Base-by-base conservation (phyloP, 2,329 filamentous ascomycete genomes). In the Akanthomyces dipterigenus region DNA sequence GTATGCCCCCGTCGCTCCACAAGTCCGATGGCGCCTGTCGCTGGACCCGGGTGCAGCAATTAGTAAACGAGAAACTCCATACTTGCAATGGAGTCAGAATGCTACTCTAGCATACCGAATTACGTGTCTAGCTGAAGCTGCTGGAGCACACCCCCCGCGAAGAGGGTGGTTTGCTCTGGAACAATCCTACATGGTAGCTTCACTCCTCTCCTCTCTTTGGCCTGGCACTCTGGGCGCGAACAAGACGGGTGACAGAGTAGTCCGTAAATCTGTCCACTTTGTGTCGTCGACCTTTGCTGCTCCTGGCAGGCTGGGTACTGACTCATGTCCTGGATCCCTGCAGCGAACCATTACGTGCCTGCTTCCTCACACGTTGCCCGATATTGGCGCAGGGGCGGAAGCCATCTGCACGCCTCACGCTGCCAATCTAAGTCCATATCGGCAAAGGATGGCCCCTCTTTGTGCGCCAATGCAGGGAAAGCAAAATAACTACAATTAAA, bases 391-490 rank as follows among this genome's bases (percentile, higher is more conserved):
- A 58, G 45, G 55, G 28, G 45, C 16, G 34, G 22, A 50, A 42
- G 8, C 28, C 12, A 50, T 58, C 55, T 50, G 24, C 45, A 58
- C 31, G 55, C 55, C 45, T 58, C 55, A 22, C 31, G 18, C 22
- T 49, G 43, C 31, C 55, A 58, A 58, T 58, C 55, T 48, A 48
- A 8, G 18, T 38, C 34, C 34, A 40, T 42, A 58, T 58, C 55
- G 55, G 34, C 55, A 49, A 49, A 57, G 45, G 43, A 28, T 31
- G 31, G 0, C 38, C n/a, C 40, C 26, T 22, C 18, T 16, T 22
- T 7, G 14, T 40, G 31, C 5, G 22, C 20, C 28, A 56, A 34
- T 24, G 36, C 16, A 55, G 53, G n/a, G 20, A 22, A 2, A 36
- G 36, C 34, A 28, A 26, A 48, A n/a, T n/a, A n/a, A n/a, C n/a